Conservation (phyloP, 495 filamentous ascomycete species). For the Aspergillus steynii region DNA sequence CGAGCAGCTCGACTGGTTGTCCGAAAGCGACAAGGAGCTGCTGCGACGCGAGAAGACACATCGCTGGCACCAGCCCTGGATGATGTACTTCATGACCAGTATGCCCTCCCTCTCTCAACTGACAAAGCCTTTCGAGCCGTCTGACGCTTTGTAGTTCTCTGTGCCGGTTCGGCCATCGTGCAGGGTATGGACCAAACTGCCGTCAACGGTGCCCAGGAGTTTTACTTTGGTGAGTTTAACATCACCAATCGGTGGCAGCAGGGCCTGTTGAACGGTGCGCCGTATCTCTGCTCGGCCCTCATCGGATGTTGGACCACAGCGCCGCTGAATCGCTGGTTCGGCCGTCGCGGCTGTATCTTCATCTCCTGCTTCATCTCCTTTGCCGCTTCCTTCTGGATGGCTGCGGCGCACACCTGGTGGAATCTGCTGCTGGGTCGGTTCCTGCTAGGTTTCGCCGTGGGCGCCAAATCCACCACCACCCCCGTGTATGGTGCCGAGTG, state of each 20-base stretch:
- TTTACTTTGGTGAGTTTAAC: constrained; percentile 19
- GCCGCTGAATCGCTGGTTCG: constrained; percentile 76
- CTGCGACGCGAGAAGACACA: constrained; percentile 59
- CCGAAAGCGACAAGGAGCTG: constrained; percentile 50
- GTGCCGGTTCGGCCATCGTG: constrained; percentile 20
- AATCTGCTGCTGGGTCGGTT: constrained; percentile 74
- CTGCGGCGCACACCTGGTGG: constrained; percentile 72
- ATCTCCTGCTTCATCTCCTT: constrained; percentile 68
- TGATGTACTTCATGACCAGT: constrained; percentile 62
- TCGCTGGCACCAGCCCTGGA: constrained; percentile 62
- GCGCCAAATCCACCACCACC: constrained; percentile 77
- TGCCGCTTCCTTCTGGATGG: constrained; percentile 75
- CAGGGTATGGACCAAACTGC: constrained; percentile 63
- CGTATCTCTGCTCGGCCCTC: constrained; percentile 77
- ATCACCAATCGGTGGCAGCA: constrained; percentile 50
- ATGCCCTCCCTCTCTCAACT: constrained; percentile 39
- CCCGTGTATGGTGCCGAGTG: constrained; percentile 80
- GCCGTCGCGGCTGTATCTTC: constrained; percentile 83
- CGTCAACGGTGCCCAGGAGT: constrained; percentile 52
- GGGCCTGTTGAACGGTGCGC: constrained; percentile 58
- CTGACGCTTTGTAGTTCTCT: constrained; percentile 6
- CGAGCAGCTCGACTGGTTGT: constrained; percentile 34
- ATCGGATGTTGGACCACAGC: constrained; percentile 82
- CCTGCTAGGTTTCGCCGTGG: constrained; percentile 73
- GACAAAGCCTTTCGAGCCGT: constrained; percentile 35